Evolutionary conservation across 1,139 yeast genomes (phyloP), one percentile per base, ranked within the genome.

Genomic region (Blastobotrys capitulatus): DNA sequence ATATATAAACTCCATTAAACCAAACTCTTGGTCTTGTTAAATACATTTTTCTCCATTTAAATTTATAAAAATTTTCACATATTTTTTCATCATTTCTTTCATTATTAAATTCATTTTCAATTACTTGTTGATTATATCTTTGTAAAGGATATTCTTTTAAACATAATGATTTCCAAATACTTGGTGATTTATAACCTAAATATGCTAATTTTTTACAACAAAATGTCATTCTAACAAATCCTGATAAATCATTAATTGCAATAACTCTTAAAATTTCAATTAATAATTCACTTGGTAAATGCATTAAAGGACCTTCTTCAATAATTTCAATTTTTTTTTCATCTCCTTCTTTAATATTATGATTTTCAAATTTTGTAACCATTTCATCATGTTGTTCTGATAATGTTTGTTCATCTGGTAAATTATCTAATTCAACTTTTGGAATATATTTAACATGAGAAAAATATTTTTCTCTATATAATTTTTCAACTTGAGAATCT

Each of bases 1-100:
- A 82, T 29, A 92, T 86, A 62, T 90, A 92, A 36, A 89, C 77
- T 1, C 98, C 98, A 46, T 79, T 72, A 63, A 80, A 87, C 60
- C 90, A 83, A 20, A 90, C 60, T 58, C 83, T 83, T 0, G 97
- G 96, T 34, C 86, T 66, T 40, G 74, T 67, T 19, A 62, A 54
- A 44, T 70, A 71, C 73, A 72, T 67, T 18, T 51, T 51, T 31
- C 66, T 60, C 74, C 74, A 73, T 29, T 66, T 60, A 25, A 58
- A 60, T 38, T 62, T 50, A 52, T 57, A 64, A 29, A 52, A 42
- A 31, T 42, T 42, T 34, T 39, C 42, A 13, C 49, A 58, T 38
- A 58, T 49, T 4, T 45, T 49, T 13, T 48, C 46, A 16, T 48
- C 55, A 10, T 45, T 47, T 26, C 47, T 48, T 1, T 38, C 44